Evolutionary conservation across 768 basidiomycete genomes (phyloP).

Genomic region (Kwoniella botswanensis): DNA sequence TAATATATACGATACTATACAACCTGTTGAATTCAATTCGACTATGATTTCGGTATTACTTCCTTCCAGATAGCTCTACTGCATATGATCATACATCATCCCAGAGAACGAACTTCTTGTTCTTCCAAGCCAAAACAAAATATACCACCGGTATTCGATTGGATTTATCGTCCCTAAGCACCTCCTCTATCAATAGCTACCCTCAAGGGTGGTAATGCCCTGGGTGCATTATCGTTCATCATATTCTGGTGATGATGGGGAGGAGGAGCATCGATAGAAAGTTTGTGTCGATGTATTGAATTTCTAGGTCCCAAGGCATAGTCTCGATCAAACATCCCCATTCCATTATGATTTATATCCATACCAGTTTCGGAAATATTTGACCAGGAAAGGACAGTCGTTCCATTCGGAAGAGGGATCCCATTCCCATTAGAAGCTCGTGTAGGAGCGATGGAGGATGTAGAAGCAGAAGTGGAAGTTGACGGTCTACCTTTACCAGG

Average conservation of each 20-base stretch:
- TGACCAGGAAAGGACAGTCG: conserved; percentile 27
- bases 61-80: no score
- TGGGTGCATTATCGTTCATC: background rate
- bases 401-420: background rate
- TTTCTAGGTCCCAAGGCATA: conserved; percentile 19
- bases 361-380: conserved; percentile 7
- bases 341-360: background rate
- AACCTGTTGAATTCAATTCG: no score
- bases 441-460: background rate
- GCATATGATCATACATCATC: no score
- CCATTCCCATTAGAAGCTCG: background rate
- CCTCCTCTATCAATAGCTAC: conserved; percentile 18
- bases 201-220: conserved; percentile 17
- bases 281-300: background rate
- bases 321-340: conserved; percentile 23
- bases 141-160: no score
- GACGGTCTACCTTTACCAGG: conserved; percentile 10
- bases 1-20: no score
- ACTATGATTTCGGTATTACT: no score
- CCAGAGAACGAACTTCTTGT: no score
- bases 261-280: background rate
- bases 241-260: background rate
- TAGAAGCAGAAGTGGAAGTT: background rate
- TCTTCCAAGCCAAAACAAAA: no score
- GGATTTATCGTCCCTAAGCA: no score